phyloP scores from a whole-genome alignment of 2,329 filamentous ascomycete species.

The Teratosphaeria epicoccoides region DNA sequence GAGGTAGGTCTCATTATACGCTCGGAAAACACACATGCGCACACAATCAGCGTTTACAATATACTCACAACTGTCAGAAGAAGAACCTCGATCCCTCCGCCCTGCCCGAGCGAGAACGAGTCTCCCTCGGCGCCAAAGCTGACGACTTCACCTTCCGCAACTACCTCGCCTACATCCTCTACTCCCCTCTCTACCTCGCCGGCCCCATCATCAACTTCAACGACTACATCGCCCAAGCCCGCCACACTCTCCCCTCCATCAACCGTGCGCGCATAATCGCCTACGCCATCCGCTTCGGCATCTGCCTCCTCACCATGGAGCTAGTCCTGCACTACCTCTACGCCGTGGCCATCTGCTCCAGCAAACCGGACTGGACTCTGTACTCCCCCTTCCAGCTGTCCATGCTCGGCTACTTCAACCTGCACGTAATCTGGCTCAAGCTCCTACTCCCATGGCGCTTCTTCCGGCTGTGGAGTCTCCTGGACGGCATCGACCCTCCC shows the following conservation, averaged over 20 bases:
- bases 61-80: constrained; percentile 74
- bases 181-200: constrained; percentile 83
- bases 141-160: constrained; percentile 70
- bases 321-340: constrained; percentile 86
- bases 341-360: constrained; percentile 81
- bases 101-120: constrained; percentile 79
- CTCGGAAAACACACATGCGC: not conserved
- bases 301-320: constrained; percentile 81
- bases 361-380: constrained; percentile 63
- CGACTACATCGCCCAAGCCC: constrained; percentile 83
- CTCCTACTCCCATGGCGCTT: constrained; percentile 95
- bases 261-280: constrained; percentile 54
- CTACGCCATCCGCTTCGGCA: constrained; percentile 71
- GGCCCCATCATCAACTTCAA: constrained; percentile 96
- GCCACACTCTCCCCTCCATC: constrained; percentile 63
- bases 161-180: constrained; percentile 81
- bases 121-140: constrained; percentile 61
- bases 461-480: constrained; percentile 89
- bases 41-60: not conserved
- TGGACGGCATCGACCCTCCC: constrained; percentile 86
- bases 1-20: constrained; percentile 55
- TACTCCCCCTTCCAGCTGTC: constrained; percentile 83
- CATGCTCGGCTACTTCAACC: constrained; percentile 88
- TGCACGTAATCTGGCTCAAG: constrained; percentile 97
- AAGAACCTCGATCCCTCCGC: constrained; percentile 83